Base-by-base conservation (phyloP, 345 rosid genomes). In the Rubroshorea leprosula region DNA sequence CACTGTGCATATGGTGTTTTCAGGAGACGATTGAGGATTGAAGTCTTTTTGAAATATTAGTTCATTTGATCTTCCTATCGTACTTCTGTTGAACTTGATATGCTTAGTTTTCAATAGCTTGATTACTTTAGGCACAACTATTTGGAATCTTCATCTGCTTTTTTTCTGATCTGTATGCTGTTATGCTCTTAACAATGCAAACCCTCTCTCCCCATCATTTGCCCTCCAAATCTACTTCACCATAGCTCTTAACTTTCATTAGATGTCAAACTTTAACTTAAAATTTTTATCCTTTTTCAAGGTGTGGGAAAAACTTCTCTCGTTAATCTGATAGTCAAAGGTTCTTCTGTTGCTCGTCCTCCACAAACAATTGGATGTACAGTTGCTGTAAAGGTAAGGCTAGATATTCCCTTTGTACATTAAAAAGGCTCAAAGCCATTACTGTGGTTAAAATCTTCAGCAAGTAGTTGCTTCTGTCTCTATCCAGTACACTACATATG, bases 251-350 rank as follows among this genome's bases (percentile, higher is more conserved):
- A 9, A 19, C 23, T 46, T 49, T n/a, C 53, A 55, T 59, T 44
- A n/a, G 52, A 35, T 50, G 55, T 51, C 50, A n/a, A 13, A 55
- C 6, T 53, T 57, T 54, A 38, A 68, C 49, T 67, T 61, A 26
- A 43, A 48, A 65, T 47, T 47, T 54, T 9, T 23, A 55, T 54
- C 5, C 41, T 22, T 68, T 64, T 62, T 55, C 16, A 55, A 89
- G 99, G 99, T 67, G 99, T 90, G 31, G 97, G 99, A 53, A 94
- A 94, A 80, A 75, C 89, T 39, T 94, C 99, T 68, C 84, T 94
- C 49, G 96, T 85, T 66, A 84, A 94, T 80, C 76, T 94, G 25
- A 87, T 90, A 45, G 79, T 75, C 68, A 90, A 85, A 70, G 96
- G 97, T 50, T 79, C 78, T 62, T 75, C 96, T 26, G 54, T 72